Conservation (phyloP, 805 yeast genomes). For the Candida succiphila region DNA sequence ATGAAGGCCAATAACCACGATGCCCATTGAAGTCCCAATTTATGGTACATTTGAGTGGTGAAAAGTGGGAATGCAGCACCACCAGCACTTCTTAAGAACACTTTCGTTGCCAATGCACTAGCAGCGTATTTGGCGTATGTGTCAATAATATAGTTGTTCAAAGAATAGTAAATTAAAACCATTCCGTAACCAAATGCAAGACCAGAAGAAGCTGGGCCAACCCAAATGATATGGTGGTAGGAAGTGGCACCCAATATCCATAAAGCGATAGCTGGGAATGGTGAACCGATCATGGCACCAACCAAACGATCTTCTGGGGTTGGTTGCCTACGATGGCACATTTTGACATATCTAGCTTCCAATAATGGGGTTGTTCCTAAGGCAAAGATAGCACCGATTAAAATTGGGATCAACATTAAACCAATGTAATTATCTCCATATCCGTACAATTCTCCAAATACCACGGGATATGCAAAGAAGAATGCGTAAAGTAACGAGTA, state of each 20-base stretch:
- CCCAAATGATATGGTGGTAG: conserved; percentile 55
- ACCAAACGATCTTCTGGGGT: conserved; percentile 72
- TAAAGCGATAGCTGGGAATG: conserved; percentile 71
- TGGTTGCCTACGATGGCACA: conserved; percentile 46
- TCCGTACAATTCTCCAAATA: conserved; percentile 68
- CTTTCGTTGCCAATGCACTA: conserved; percentile 73
- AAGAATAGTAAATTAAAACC: conserved; percentile 48
- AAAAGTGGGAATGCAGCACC: conserved; percentile 84
- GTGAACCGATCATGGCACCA: conserved; percentile 78
- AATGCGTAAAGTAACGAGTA: conserved; percentile 88
- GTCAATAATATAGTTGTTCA: conserved; percentile 80
- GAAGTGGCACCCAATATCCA: conserved; percentile 79
- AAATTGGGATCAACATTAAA: conserved; percentile 80
- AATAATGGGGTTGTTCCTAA: conserved; percentile 64
- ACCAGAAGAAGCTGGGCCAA: conserved; percentile 52
- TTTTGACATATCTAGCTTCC: conserved; percentile 48
- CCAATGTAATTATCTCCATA: conserved; percentile 74
- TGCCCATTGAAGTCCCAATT: conserved; percentile 72
- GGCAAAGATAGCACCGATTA: conserved; percentile 77
- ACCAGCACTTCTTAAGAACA: conserved; percentile 70
- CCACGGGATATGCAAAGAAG: conserved; percentile 92
- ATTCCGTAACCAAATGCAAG: conserved; percentile 52
- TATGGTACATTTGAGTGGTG: conserved; percentile 72
- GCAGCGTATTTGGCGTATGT: conserved; percentile 80
- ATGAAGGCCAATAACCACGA: conserved; percentile 70